Conservation (phyloP, 2,329 filamentous ascomycete genomes). For the Aspergillus ochraceoroseus region DNA sequence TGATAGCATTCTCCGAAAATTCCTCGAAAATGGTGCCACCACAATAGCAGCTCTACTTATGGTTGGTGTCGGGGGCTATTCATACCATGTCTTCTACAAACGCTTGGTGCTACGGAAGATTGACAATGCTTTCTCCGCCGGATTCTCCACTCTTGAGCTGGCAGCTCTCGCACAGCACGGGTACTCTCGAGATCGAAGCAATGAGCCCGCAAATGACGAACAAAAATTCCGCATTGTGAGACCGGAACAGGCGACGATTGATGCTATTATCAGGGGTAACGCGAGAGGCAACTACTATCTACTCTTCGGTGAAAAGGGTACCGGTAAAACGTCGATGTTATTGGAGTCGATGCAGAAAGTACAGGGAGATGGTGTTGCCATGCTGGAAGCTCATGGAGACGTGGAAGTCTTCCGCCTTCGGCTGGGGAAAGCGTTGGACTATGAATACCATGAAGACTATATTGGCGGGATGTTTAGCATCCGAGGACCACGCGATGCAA, state of each 20-base stretch:
- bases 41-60: slow-evolving; percentile 8
- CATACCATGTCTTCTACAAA: slow-evolving; percentile 83
- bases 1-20: slow-evolving; percentile 5
- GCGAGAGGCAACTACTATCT: slow-evolving; percentile 81
- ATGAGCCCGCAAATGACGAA: slow-evolving; percentile 43
- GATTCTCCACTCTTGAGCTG: slow-evolving; percentile 80
- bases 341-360: slow-evolving; percentile 92
- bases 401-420: slow-evolving; percentile 91
- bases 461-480: slow-evolving; percentile 96
- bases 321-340: slow-evolving; percentile 94
- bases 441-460: slow-evolving; percentile 88
- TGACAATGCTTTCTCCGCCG: slow-evolving; percentile 81
- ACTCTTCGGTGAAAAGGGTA: slow-evolving; percentile 90
- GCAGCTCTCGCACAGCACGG: slow-evolving; percentile 50
- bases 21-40: slow-evolving; percentile 8
- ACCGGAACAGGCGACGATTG: slow-evolving; percentile 74
- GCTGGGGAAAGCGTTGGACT: slow-evolving; percentile 88
- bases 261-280: slow-evolving; percentile 70
- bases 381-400: slow-evolving; percentile 95
- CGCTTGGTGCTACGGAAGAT: slow-evolving; percentile 87
- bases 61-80: slow-evolving; percentile 59
- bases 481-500: slow-evolving; percentile 83
- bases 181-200: slow-evolving; percentile 14
- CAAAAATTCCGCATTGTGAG: slow-evolving; percentile 68
- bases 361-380: slow-evolving; percentile 80